Conservation (phyloP, 768 basidiomycete species). For the Mycena metata region DNA sequence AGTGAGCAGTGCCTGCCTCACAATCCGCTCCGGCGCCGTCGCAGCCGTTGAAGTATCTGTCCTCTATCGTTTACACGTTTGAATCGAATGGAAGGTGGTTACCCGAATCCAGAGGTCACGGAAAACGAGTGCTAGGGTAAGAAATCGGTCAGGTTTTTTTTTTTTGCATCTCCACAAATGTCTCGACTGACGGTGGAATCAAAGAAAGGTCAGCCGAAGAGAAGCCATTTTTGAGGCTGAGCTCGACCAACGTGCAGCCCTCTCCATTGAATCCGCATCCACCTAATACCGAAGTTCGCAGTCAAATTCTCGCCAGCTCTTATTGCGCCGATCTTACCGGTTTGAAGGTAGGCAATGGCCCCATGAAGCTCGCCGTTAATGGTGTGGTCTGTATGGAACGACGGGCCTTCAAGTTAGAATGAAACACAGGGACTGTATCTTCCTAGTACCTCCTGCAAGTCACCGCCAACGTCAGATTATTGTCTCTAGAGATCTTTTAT, state of each 20-base stretch:
- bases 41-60: conserved; percentile 60
- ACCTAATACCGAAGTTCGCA: conserved; percentile 40
- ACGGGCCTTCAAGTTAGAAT: conserved; percentile 47
- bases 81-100: conserved; percentile 5
- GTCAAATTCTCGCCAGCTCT: background rate
- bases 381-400: conserved; percentile 44
- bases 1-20: conserved; percentile 40
- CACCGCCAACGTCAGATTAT: too few relatives aligned
- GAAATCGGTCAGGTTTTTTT: background rate
- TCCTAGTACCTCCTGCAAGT: background rate
- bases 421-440: conserved; percentile 37
- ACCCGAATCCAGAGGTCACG: conserved; percentile 57
- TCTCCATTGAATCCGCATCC: conserved; percentile 56
- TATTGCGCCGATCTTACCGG: conserved; percentile 35
- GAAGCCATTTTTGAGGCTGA: conserved; percentile 52
- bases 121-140: conserved; percentile 51
- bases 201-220: conserved; percentile 53
- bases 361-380: conserved; percentile 45
- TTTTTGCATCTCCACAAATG: conserved; percentile 11
- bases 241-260: conserved; percentile 54
- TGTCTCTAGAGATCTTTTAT: background rate
- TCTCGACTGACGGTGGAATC: conserved; percentile 55
- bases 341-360: conserved; percentile 55
- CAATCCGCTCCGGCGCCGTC: conserved; percentile 58
- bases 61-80: too few relatives aligned